Conservation (phyloP, 345 rosid species). For the Rhodomyrtus tomentosa region DNA sequence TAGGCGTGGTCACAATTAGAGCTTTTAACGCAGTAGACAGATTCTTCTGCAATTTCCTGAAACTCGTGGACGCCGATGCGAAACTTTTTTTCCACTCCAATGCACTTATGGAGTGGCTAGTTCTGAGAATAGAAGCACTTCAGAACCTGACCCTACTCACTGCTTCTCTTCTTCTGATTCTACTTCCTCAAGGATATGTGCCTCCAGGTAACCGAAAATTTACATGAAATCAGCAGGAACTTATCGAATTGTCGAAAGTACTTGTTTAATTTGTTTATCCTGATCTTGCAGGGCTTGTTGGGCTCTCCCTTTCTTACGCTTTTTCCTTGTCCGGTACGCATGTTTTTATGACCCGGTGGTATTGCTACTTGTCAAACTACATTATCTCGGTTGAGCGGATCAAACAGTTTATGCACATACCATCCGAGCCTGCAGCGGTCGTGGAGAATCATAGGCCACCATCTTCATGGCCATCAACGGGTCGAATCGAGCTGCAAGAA, state of each 20-base stretch:
- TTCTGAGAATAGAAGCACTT: constrained; percentile 58
- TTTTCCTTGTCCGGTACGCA: constrained; percentile 44
- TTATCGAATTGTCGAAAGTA: not conserved
- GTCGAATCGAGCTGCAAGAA: constrained; percentile 57
- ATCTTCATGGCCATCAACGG: constrained; percentile 54
- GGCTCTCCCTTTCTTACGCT: constrained; percentile 72
- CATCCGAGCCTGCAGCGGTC: constrained; percentile 51
- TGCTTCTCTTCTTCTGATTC: constrained; percentile 56
- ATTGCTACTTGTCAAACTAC: constrained; percentile 52
- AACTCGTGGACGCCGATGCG: constrained; percentile 66
- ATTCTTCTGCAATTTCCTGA: constrained; percentile 46
- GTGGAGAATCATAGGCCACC: constrained; percentile 52
- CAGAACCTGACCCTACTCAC: constrained; percentile 58
- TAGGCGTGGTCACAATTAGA: constrained; percentile 72
- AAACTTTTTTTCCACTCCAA: constrained; percentile 66
- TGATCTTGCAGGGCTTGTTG: constrained; percentile 43
- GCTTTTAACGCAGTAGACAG: constrained; percentile 56
- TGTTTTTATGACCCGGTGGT: constrained; percentile 45
- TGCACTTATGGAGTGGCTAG: constrained; percentile 74
- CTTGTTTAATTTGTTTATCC: not conserved
- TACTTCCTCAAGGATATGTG: constrained; percentile 55
- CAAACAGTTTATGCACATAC: constrained; percentile 57
- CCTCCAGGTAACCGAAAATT: constrained; percentile 27
- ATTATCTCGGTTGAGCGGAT: constrained; percentile 65
- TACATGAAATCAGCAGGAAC: not conserved